Percentiles rank a stretch among this genome's conserved stretches.
Conservation (phyloP, 2,329 filamentous ascomycete genomes). For the Cladophialophora exuberans region DNA sequence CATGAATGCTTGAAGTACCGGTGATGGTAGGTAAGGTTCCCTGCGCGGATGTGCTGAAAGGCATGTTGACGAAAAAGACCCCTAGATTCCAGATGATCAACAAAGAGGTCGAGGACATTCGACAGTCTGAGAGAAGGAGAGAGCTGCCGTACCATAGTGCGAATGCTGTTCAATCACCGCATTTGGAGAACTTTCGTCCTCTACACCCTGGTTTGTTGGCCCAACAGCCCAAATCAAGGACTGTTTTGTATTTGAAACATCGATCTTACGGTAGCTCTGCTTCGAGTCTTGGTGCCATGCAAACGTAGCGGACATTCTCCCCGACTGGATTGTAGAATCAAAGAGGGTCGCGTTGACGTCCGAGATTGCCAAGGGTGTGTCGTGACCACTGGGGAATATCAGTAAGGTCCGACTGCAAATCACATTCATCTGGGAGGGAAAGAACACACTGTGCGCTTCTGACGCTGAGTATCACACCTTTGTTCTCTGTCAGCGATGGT, state of each 20-base stretch:
- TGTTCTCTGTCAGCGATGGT: background rate
- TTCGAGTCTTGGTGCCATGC: conserved; percentile 6
- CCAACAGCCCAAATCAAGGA: conserved; percentile 22
- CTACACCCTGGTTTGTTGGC: conserved; percentile 5
- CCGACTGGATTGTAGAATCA: background rate
- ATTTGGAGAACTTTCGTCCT: conserved; percentile 2
- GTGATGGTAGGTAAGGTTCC: conserved; percentile 34
- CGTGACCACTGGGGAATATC: conserved; percentile 10
- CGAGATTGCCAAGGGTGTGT: conserved; percentile 3
- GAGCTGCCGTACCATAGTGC: conserved; percentile 4
- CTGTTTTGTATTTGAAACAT: conserved; percentile 8
- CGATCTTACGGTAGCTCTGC: conserved; percentile 3
- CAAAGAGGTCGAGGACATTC: too few relatives aligned
- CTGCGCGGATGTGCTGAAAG: conserved; percentile 21
- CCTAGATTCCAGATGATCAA: background rate
- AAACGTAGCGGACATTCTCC: conserved; percentile 11
- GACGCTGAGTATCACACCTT: conserved; percentile 16
- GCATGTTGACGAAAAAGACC: conserved; percentile 23
- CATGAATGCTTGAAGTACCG: conserved; percentile 38
- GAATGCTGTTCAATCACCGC: conserved; percentile 21
- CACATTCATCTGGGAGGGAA: background rate
- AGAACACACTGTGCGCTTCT: conserved; percentile 6
- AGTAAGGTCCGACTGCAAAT: background rate
- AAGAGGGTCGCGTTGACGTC: conserved; percentile 1
- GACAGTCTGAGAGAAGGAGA: background rate